phyloP scores from a whole-genome alignment of 768 basidiomycete species.

The Tylopilus rubrobrunneus region DNA sequence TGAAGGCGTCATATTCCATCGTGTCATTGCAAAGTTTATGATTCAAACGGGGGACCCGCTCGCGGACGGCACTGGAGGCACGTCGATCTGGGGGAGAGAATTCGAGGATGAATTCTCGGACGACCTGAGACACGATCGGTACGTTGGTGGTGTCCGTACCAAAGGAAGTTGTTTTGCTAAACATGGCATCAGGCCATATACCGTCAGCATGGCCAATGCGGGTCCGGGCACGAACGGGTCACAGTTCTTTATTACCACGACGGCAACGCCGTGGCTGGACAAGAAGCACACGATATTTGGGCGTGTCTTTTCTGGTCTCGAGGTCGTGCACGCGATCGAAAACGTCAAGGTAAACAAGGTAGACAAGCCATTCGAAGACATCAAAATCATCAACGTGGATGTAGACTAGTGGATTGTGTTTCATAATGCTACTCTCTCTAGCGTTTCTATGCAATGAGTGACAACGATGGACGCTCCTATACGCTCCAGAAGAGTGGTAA shows the following conservation, averaged over 20 bases:
- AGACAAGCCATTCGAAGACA: constrained; percentile 91
- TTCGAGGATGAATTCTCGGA: constrained; percentile 95
- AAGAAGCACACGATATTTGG: constrained; percentile 93
- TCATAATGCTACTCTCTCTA: constrained; percentile 48
- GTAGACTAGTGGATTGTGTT: constrained; percentile 48
- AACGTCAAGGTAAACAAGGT: constrained; percentile 80
- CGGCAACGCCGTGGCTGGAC: constrained; percentile 90
- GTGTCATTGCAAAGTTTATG: constrained; percentile 98
- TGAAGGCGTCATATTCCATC: constrained; percentile 92
- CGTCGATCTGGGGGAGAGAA: constrained; percentile 83
- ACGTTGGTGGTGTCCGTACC: constrained; percentile 11
- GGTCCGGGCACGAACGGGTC: constrained; percentile 90
- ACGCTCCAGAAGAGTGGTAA: constrained; percentile 29
- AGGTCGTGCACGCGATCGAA: constrained; percentile 89
- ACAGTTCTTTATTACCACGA: constrained; percentile 98
- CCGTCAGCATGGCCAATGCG: constrained; percentile 92
- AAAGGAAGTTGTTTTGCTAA: neutral
- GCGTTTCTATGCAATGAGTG: constrained; percentile 33
- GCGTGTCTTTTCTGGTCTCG: constrained; percentile 79
- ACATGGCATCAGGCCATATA: constrained; percentile 68
- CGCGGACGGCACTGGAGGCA: constrained; percentile 92
- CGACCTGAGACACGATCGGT: constrained; percentile 88
- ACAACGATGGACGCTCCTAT: constrained; percentile 23
- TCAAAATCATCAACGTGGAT: constrained; percentile 82
- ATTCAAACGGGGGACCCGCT: constrained; percentile 94